These are phyloP conservation scores for Bidens hawaiensis DNA, from an alignment of 140 eudicot genomes.

Conservation along the genomic window DNA sequence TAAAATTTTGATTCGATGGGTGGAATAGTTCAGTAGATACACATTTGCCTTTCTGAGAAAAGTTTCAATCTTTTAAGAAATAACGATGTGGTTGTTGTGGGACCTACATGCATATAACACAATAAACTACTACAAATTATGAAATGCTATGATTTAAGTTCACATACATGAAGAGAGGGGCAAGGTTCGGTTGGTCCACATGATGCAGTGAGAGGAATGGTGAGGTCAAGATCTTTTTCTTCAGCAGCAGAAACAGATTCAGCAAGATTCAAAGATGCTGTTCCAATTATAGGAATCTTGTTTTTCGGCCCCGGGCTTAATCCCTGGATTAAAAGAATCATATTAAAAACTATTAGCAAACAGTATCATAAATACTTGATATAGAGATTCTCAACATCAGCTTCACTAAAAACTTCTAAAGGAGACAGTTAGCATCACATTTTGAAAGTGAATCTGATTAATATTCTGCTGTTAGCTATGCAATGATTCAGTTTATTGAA, in stretches of 20 bases:
- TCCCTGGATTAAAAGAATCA: slow-evolving; percentile 31
- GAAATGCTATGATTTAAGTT: background rate
- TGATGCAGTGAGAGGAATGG: too few relatives aligned
- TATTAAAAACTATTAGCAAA: background rate
- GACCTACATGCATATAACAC: slow-evolving; percentile 1
- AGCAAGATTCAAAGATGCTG: too few relatives aligned
- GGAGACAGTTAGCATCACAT: background rate
- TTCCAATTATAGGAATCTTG: too few relatives aligned
- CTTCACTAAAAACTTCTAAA: background rate
- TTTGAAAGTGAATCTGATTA: background rate
- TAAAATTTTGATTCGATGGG: background rate
- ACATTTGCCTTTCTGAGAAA: background rate
- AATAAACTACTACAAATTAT: background rate
- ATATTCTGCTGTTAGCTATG: background rate
- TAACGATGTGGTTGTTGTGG: background rate
- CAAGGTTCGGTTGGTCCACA: too few relatives aligned
- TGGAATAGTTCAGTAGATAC: background rate
- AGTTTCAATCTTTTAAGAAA: background rate
- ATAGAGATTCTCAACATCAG: background rate
- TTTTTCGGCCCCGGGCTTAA: too few relatives aligned
- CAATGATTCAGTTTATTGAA: slow-evolving; percentile 1
- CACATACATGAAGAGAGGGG: too few relatives aligned
- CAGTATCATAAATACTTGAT: slow-evolving; percentile 3
- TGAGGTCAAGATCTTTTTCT: too few relatives aligned
- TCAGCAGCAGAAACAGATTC: too few relatives aligned